These are phyloP conservation scores for Paraphysoderma sedebokerense DNA, from an alignment of 371 early-diverging fungal species.

Conservation along the genomic window DNA sequence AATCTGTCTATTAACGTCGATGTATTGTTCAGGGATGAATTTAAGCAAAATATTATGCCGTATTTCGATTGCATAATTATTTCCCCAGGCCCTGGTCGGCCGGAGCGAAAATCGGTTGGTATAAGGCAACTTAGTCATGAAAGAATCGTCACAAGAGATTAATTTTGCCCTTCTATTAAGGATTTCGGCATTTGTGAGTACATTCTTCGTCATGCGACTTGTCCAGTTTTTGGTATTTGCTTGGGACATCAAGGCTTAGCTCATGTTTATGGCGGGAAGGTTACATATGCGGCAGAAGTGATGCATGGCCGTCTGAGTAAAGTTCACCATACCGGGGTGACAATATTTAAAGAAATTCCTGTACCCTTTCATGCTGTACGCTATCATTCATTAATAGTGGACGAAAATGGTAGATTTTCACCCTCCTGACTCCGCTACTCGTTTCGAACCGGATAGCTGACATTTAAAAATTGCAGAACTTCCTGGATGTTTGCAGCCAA, in stretches of 20 bases:
- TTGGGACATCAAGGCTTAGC: conserved; percentile 94
- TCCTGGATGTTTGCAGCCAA: neutral
- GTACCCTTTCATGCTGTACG: conserved; percentile 57
- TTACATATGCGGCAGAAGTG: conserved; percentile 43
- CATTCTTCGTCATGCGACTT: conserved; percentile 28
- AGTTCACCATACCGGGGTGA: conserved; percentile 22
- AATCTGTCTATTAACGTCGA: neutral
- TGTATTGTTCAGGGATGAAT: conserved; percentile 22
- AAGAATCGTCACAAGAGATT: conserved; percentile 12
- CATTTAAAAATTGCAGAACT: neutral
- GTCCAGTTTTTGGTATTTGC: conserved; percentile 94
- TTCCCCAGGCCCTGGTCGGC: conserved; percentile 84
- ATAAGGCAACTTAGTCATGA: neutral
- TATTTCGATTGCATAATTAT: conserved; percentile 74
- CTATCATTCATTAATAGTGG: conserved; percentile 78
- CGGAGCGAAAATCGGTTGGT: conserved; percentile 13
- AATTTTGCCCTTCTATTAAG: conserved; percentile 12
- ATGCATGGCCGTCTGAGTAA: conserved; percentile 73
- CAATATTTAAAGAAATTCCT: conserved; percentile 41
- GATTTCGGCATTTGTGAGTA: conserved; percentile 70
- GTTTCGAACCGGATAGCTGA: too few relatives aligned
- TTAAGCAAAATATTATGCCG: conserved; percentile 43
- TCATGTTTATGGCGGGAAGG: conserved; percentile 53
- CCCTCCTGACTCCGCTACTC: too few relatives aligned
- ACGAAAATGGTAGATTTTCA: conserved; percentile 4